A percentile compares a stretch with the other conserved stretches of the same genome.
Evolutionary conservation across 2,329 filamentous ascomycete genomes (phyloP).

Genomic region (Claviceps pusilla): DNA sequence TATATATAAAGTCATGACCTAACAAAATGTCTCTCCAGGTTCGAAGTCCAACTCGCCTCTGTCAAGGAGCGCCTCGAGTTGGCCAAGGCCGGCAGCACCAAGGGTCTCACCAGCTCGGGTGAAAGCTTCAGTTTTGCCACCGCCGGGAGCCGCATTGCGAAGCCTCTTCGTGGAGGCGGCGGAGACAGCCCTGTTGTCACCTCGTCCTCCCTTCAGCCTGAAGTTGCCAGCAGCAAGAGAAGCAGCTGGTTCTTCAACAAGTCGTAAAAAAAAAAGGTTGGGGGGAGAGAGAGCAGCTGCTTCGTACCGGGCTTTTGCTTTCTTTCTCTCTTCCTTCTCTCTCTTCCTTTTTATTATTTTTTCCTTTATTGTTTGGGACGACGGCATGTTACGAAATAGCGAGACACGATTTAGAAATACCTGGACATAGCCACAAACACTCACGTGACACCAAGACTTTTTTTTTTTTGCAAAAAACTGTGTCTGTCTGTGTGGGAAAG

Average conservation of each 20-base stretch:
- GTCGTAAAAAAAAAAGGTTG: constrained; percentile 19
- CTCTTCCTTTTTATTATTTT: background rate
- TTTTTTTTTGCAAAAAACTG: background rate
- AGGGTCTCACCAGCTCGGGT: constrained; percentile 55
- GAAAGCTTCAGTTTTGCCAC: constrained; percentile 58
- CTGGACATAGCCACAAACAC: constrained; percentile 5
- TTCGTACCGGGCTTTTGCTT: constrained; percentile 1
- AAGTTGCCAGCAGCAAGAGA: constrained; percentile 43
- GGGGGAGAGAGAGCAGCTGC: background rate
- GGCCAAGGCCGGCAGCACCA: constrained; percentile 80
- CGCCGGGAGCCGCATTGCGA: constrained; percentile 52
- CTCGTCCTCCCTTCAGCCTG: constrained; percentile 42
- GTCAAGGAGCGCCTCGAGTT: constrained; percentile 97
- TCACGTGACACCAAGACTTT: background rate
- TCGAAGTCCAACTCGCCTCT: constrained; percentile 89
- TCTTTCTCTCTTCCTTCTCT: constrained; percentile 1
- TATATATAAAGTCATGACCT: background rate
- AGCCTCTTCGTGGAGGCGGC: constrained; percentile 50
- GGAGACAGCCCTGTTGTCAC: constrained; percentile 32
- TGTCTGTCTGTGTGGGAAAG: background rate
- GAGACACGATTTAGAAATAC: constrained; percentile 5
- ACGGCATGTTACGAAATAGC: constrained; percentile 2
- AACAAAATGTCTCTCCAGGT: constrained; percentile 38
- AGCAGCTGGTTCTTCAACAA: constrained; percentile 64
- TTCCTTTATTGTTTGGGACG: background rate